phyloP scores from a whole-genome alignment of 345 rosid species.

The Citrus glauca region DNA sequence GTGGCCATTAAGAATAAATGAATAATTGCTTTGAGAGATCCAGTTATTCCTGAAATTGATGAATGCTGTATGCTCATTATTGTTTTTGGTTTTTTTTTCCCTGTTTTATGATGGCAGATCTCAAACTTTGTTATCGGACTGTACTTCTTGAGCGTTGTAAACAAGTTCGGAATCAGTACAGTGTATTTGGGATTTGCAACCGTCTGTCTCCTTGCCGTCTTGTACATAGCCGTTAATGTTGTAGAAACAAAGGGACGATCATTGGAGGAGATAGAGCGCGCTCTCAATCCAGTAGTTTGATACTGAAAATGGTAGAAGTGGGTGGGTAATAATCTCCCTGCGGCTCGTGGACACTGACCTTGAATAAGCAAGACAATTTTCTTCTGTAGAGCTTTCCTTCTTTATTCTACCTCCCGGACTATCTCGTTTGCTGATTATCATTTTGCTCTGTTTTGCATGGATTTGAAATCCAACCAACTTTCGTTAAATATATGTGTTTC shows the following conservation, averaged over 20 bases:
- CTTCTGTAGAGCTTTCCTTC: neutral
- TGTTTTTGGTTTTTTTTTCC: neutral
- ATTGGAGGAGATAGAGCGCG: constrained; percentile 90
- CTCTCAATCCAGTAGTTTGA: constrained; percentile 50
- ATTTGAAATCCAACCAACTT: neutral
- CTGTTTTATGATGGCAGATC: constrained; percentile 41
- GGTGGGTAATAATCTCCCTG: constrained; percentile 15
- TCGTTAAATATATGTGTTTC: neutral
- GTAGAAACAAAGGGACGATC: constrained; percentile 97
- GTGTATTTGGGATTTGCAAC: constrained; percentile 81
- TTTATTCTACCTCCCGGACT: neutral
- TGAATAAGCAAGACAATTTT: neutral
- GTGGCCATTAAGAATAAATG: neutral
- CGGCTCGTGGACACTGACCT: neutral
- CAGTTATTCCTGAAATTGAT: neutral
- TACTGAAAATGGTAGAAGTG: neutral
- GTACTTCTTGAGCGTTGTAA: constrained; percentile 86
- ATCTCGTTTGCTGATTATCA: neutral
- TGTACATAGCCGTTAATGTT: constrained; percentile 74
- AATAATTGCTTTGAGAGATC: neutral
- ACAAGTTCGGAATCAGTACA: constrained; percentile 87
- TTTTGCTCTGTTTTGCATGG: neutral
- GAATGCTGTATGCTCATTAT: neutral
- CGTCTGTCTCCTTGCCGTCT: constrained; percentile 73
- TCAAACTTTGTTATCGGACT: constrained; percentile 91